Evolutionary conservation across 495 filamentous ascomycete genomes (phyloP), one percentile per base, ranked within the genome.

Genomic region (Penicillium taxi): DNA sequence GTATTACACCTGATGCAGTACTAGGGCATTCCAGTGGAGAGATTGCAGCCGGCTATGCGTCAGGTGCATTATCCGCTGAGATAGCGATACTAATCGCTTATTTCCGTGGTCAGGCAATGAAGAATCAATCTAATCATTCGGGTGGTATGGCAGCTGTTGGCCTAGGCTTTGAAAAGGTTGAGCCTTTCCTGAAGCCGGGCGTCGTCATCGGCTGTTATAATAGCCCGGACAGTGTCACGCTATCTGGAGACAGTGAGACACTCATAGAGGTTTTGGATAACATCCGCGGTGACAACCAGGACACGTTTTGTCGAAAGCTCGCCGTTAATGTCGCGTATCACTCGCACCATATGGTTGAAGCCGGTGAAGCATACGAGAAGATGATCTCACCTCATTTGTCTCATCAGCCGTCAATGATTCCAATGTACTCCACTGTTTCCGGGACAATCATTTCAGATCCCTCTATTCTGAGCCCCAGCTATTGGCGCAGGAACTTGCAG

Each of bases 1-100:
- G 63, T 1, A 53, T 82, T 5, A 18, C 14, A 0, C 70, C 74
- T n/a, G 40, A 55, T 7, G 58, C 64, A 3, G 75, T 79, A 2
- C 50, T 76, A 8, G 79, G 79, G 4, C 78, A 83, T 50, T 81
- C 78, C 0, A 74, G 68, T 2, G 79, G 79, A 16, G 79, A 83
- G 48, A 80, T 83, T 17, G 74, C 63, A 3, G 76, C 78, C 9
- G 77, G 77, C 0, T 82, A 78, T 50, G 70, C 73, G 9, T 65
- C 73, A 9, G 68, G 65, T 1, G 57, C 55, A 1, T 38, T 81
- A 7, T 57, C 61, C 0, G 52, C 62, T 9, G 44, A 52, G 21
- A 33, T 32, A 6, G 53, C 69, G 1, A 63, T 71, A 3, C 42
- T 41, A 1, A 24, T 57, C 18, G 58, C 64, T 3, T 73, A 63